These are phyloP conservation scores for Ceratocystis cacaofunesta DNA, from an alignment of 2,329 filamentous ascomycete species.

Conservation along the genomic window DNA sequence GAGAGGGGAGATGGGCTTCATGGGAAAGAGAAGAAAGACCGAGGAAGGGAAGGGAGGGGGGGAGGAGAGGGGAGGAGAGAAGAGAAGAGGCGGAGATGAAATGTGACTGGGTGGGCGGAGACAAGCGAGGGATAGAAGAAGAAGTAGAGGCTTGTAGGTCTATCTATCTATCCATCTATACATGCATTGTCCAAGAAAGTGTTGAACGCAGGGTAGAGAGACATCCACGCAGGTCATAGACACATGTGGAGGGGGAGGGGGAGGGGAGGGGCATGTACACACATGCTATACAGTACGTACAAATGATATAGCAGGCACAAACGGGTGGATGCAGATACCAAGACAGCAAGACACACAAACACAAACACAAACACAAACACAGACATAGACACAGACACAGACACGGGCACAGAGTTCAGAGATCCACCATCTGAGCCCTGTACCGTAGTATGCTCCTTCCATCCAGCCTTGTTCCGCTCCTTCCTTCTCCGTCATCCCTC, in stretches of 20 bases:
- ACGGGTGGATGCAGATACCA: not conserved
- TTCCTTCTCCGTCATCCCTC: conserved; percentile 1
- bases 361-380: not conserved
- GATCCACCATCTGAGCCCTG: not conserved
- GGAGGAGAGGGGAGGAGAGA: not conserved
- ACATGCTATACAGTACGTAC: too few species aligned
- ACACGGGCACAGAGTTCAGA: not conserved
- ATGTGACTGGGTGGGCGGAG: not conserved
- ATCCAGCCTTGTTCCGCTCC: not conserved
- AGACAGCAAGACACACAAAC: not conserved
- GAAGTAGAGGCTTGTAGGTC: not conserved
- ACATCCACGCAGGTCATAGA: too few species aligned
- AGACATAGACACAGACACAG: not conserved
- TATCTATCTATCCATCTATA: too few species aligned
- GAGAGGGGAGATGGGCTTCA: not conserved
- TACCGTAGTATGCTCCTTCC: not conserved
- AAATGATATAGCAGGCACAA: too few species aligned
- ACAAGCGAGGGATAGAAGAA: not conserved
- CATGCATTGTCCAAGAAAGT: too few species aligned
- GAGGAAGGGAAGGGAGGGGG: not conserved
- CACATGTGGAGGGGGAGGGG: too few species aligned
- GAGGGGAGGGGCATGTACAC: too few species aligned
- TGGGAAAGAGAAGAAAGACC: not conserved
- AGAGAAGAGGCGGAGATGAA: not conserved
- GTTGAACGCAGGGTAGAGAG: too few species aligned